Percentiles rank a stretch among this genome's conserved stretches.
phyloP scores from a whole-genome alignment of 441 rosid genomes.

The Metrosideros polymorpha region DNA sequence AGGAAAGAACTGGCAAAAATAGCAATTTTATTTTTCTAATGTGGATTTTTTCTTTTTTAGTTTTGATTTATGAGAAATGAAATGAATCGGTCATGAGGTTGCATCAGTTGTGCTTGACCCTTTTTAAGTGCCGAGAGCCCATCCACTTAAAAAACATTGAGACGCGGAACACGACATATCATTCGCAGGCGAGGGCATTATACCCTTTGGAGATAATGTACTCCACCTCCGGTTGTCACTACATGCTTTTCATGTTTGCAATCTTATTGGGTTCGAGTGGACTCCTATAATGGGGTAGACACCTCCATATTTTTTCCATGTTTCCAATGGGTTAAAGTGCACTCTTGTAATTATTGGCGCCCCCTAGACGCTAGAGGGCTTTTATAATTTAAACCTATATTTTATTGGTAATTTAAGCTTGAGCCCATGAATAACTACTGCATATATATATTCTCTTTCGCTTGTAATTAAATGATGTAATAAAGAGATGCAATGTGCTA shows the following conservation, averaged over 20 bases:
- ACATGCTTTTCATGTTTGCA: not conserved
- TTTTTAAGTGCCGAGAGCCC: not conserved
- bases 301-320: not conserved
- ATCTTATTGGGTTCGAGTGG: not conserved
- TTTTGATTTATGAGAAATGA: not conserved
- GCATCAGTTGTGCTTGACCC: not conserved
- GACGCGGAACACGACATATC: not conserved
- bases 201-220: not conserved
- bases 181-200: not conserved
- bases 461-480: no score
- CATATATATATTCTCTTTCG: no score
- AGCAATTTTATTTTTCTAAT: not conserved
- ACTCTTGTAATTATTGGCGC: not conserved
- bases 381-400: no score
- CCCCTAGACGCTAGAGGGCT: no score
- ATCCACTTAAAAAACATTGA: not conserved
- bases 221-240: not conserved
- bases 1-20: not conserved
- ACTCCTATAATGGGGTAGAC: not conserved
- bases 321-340: not conserved
- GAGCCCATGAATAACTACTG: no score
- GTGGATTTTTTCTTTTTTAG: not conserved
- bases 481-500: no score
- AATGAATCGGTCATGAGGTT: not conserved
- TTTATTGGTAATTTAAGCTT: no score